A percentile compares a stretch with the other conserved stretches of the same genome.
Evolutionary conservation across 106 monocot genomes (phyloP).

Genomic region (Agapanthus africanus): DNA sequence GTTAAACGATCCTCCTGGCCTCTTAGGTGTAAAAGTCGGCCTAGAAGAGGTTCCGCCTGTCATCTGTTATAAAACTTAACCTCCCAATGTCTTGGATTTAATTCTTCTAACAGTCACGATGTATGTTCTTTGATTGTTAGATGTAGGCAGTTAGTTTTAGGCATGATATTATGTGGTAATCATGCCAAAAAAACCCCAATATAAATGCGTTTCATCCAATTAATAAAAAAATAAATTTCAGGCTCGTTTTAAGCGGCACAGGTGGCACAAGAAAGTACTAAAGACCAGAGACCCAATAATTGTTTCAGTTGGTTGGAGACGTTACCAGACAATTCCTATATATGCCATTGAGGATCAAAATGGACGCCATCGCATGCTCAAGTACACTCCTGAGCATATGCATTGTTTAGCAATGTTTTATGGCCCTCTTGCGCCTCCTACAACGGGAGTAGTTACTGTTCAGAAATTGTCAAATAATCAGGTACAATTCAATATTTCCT

Average conservation of each 20-base stretch:
- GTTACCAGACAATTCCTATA: slow-evolving; percentile 90
- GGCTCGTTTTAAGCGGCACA: slow-evolving; percentile 84
- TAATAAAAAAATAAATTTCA: no score
- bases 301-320: slow-evolving; percentile 93
- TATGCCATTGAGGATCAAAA: slow-evolving; percentile 92
- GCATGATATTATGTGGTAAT: neutral
- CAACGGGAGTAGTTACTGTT: slow-evolving; percentile 74
- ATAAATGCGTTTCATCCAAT: neutral
- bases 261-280: slow-evolving; percentile 93
- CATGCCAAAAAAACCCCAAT: neutral
- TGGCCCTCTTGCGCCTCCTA: slow-evolving; percentile 95
- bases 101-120: neutral
- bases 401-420: slow-evolving; percentile 96
- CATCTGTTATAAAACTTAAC: neutral
- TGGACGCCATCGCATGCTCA: slow-evolving; percentile 82
- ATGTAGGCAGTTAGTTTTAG: neutral
- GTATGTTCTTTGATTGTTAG: neutral
- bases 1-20: no score
- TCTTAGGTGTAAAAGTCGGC: no score
- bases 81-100: neutral
- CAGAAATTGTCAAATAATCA: slow-evolving; percentile 85
- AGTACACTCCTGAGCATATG: slow-evolving; percentile 99
- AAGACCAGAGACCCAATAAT: slow-evolving; percentile 91
- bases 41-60: no score
- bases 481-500: slow-evolving; percentile 17